phyloP scores from a whole-genome alignment of 73 alveolate genomes.

The Stentor coeruleus region DNA sequence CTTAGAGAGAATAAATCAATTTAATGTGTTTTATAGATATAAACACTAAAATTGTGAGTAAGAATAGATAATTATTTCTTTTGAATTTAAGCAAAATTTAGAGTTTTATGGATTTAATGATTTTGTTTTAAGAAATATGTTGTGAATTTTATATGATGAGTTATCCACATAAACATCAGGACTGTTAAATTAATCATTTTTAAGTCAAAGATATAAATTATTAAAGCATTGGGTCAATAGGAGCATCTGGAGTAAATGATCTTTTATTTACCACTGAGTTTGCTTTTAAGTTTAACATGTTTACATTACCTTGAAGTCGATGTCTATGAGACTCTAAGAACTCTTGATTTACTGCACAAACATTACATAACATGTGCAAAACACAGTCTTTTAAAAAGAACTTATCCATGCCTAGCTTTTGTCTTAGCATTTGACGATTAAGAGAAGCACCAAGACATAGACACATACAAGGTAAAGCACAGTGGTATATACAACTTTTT shows the following conservation, averaged over 20 bases:
- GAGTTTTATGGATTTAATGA: too few species aligned
- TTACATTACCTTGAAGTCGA: background rate
- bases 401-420: background rate
- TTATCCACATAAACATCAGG: too few species aligned
- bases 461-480: background rate
- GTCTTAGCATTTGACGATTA: background rate
- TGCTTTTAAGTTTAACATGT: background rate
- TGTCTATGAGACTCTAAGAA: slow-evolving; percentile 14
- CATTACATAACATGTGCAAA: background rate
- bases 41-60: too few species aligned
- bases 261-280: background rate
- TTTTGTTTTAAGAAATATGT: too few species aligned
- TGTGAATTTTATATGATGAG: too few species aligned
- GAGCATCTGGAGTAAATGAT: slow-evolving; percentile 21
- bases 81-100: too few species aligned
- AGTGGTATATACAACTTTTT: background rate
- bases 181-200: too few species aligned
- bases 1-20: background rate
- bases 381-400: background rate
- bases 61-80: too few species aligned
- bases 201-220: too few species aligned
- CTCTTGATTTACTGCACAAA: slow-evolving; percentile 24
- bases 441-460: slow-evolving; percentile 11
- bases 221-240: background rate
- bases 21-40: too few species aligned